Percentiles rank a stretch among this genome's conserved stretches.
These are phyloP conservation scores for Vitis labrusca DNA, from an alignment of 164 flowering plant species.

Conservation along the genomic window DNA sequence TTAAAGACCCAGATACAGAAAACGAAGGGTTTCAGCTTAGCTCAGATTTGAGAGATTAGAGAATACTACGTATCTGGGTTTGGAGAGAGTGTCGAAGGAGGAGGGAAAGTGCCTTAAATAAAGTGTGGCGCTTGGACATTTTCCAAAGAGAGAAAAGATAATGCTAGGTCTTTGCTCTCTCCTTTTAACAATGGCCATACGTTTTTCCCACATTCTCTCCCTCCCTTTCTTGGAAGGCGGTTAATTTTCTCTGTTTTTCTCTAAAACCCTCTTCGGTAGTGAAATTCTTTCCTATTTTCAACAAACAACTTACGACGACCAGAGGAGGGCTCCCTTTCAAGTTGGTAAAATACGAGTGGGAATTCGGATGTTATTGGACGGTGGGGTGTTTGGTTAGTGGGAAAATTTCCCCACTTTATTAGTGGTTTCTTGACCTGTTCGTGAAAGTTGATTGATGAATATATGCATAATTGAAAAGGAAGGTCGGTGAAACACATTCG, in stretches of 20 bases:
- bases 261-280: too few relatives aligned
- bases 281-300: too few relatives aligned
- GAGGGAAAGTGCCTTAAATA: too few relatives aligned
- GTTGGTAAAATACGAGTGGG: not conserved
- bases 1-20: slow-evolving; percentile 12
- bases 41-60: too few relatives aligned
- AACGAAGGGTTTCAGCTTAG: not conserved
- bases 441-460: not conserved
- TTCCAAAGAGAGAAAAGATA: not conserved
- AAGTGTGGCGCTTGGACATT: too few relatives aligned
- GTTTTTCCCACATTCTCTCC: not conserved
- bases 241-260: not conserved
- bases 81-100: too few relatives aligned
- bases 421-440: not conserved
- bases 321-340: not conserved
- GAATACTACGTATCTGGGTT: too few relatives aligned
- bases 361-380: not conserved
- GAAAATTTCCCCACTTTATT: not conserved
- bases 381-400: not conserved
- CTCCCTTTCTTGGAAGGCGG: not conserved
- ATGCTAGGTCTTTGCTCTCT: not conserved
- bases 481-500: not conserved
- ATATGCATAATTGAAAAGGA: not conserved
- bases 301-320: not conserved
- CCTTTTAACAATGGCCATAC: not conserved